Evolutionary conservation across 805 yeast species (phyloP).

Genomic region (Saccharomycopsis malanga): DNA sequence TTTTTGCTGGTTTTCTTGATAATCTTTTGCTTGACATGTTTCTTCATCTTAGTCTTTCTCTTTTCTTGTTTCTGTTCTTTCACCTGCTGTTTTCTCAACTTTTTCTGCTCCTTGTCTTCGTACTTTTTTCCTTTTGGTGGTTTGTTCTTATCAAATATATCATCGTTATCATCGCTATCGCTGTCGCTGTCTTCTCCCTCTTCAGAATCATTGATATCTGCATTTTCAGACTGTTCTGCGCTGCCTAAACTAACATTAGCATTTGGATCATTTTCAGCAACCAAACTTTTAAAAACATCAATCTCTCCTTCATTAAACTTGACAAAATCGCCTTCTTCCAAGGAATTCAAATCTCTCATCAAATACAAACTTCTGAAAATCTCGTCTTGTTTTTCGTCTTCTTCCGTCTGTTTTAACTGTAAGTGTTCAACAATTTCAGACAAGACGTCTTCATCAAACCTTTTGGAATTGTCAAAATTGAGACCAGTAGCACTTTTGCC

Average conservation of each 20-base stretch:
- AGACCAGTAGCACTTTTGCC: slow-evolving; percentile 22
- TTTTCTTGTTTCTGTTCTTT: slow-evolving; percentile 74
- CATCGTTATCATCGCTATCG: slow-evolving; percentile 33
- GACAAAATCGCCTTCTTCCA: slow-evolving; percentile 85
- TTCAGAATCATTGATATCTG: slow-evolving; percentile 31
- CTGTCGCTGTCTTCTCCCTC: slow-evolving; percentile 29
- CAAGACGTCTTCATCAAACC: slow-evolving; percentile 36
- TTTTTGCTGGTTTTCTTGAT: slow-evolving; percentile 48
- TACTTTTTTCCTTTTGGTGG: slow-evolving; percentile 63
- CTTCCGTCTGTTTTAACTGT: slow-evolving; percentile 49
- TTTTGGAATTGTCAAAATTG: slow-evolving; percentile 7
- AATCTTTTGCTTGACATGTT: slow-evolving; percentile 71
- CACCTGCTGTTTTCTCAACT: slow-evolving; percentile 64
- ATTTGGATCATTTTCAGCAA: slow-evolving; percentile 34
- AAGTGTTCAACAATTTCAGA: slow-evolving; percentile 39
- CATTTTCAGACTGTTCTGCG: slow-evolving; percentile 29
- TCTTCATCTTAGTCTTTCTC: slow-evolving; percentile 75
- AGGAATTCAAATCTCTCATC: slow-evolving; percentile 70
- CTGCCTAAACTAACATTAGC: slow-evolving; percentile 30
- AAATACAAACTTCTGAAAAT: slow-evolving; percentile 76
- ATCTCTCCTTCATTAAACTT: slow-evolving; percentile 75
- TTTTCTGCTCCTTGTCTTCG: slow-evolving; percentile 74
- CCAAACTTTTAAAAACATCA: slow-evolving; percentile 63
- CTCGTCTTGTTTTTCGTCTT: slow-evolving; percentile 69
- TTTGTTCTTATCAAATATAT: slow-evolving; percentile 35